Percentiles rank a stretch among this genome's conserved stretches.
Evolutionary conservation across 257 asterid species (phyloP).

Genomic region (Phtheirospermum japonicum): DNA sequence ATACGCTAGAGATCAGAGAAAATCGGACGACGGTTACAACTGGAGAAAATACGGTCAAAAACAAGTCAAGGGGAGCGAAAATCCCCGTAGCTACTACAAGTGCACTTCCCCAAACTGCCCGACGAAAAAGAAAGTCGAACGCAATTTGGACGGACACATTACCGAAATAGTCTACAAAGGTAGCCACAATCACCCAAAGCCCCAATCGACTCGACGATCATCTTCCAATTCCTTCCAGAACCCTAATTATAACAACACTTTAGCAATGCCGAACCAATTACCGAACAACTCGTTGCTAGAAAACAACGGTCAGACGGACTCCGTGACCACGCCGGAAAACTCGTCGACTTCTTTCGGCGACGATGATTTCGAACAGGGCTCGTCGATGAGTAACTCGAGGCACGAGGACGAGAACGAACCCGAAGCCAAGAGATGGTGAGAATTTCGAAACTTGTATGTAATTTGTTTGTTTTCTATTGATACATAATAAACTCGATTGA

Average conservation of each 20-base stretch:
- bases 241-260: neutral
- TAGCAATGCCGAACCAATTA: neutral
- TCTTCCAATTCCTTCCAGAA: slow-evolving; percentile 36
- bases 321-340: slow-evolving; percentile 32
- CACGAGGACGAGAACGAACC: slow-evolving; percentile 75
- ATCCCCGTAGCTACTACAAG: slow-evolving; percentile 85
- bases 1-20: slow-evolving; percentile 62
- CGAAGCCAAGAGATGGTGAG: slow-evolving; percentile 85
- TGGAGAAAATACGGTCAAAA: slow-evolving; percentile 92
- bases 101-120: slow-evolving; percentile 80
- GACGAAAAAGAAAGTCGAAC: slow-evolving; percentile 86
- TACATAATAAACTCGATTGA: neutral
- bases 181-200: slow-evolving; percentile 87
- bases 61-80: slow-evolving; percentile 82
- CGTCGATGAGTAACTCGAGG: slow-evolving; percentile 63
- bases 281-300: slow-evolving; percentile 29
- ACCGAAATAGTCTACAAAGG: slow-evolving; percentile 93
- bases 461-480: too few relatives aligned
- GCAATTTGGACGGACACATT: slow-evolving; percentile 70
- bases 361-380: slow-evolving; percentile 73
- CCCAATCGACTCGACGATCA: slow-evolving; percentile 67
- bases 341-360: slow-evolving; percentile 85
- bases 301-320: slow-evolving; percentile 35
- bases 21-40: slow-evolving; percentile 82
- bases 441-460: neutral